These are phyloP conservation scores for Coemansia sp. DNA, from an alignment of 192 early-diverging fungal genomes.

Conservation along the genomic window DNA sequence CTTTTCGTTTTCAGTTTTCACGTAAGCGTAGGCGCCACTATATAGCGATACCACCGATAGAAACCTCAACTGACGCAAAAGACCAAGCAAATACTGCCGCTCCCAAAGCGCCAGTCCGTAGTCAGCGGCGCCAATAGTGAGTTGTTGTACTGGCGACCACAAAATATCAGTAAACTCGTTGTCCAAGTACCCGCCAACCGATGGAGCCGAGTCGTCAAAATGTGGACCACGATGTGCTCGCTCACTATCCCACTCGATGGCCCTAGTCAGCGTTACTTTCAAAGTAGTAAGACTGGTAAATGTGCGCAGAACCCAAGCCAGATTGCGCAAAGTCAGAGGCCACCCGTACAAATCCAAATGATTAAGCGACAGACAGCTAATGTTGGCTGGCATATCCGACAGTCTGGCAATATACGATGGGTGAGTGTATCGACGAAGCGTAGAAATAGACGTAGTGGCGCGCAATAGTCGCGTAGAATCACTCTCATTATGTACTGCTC, in stretches of 20 bases:
- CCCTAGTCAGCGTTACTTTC: constrained; percentile 24
- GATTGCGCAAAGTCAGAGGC: constrained; percentile 36
- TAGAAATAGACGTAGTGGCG: constrained; percentile 34
- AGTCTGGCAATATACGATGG: constrained; percentile 47
- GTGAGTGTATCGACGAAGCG: constrained; percentile 36
- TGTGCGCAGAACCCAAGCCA: constrained; percentile 27
- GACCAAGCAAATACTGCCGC: constrained; percentile 9
- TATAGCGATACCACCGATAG: constrained; percentile 23
- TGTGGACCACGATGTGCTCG: background rate
- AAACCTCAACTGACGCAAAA: background rate
- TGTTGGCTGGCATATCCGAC: constrained; percentile 25
- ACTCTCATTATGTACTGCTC: constrained; percentile 19
- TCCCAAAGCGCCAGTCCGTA: constrained; percentile 14
- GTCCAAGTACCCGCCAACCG: background rate
- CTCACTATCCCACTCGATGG: background rate
- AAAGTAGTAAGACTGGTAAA: constrained; percentile 19
- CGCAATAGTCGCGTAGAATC: constrained; percentile 48
- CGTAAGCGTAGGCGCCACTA: constrained; percentile 27
- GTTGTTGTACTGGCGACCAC: background rate
- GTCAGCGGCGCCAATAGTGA: constrained; percentile 22
- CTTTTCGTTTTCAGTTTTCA: constrained; percentile 15
- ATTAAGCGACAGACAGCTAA: constrained; percentile 14
- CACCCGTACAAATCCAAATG: constrained; percentile 46
- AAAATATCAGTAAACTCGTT: background rate
- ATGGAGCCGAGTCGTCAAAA: background rate